phyloP scores from a whole-genome alignment of 202 grass and related monocot genomes.

The Eragrostis tef region DNA sequence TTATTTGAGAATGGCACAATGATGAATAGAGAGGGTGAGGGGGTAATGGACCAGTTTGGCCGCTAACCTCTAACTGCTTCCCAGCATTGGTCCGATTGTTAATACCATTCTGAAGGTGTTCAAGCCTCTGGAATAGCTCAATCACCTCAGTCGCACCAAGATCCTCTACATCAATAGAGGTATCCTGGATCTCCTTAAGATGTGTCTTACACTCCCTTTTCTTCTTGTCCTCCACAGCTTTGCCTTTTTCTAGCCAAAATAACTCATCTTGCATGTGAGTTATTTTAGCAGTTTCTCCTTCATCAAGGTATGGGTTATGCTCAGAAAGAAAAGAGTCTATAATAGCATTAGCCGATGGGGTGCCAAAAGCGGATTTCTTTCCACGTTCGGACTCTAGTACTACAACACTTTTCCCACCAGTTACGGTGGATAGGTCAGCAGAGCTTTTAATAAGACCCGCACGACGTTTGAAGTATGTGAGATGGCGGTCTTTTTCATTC shows the following conservation, averaged over 20 bases:
- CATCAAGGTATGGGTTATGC: background rate
- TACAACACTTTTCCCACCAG: background rate
- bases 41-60: too few relatives aligned
- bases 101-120: background rate
- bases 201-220: background rate
- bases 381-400: background rate
- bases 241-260: background rate
- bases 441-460: background rate
- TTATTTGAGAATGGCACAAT: background rate
- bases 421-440: background rate
- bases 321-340: conserved; percentile 34
- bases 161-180: conserved; percentile 1
- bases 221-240: background rate
- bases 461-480: background rate
- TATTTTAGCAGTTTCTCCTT: background rate
- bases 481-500: background rate
- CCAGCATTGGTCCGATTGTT: background rate
- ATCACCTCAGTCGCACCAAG: conserved; percentile 37
- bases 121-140: conserved; percentile 17
- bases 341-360: conserved; percentile 16
- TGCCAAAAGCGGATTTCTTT: conserved; percentile 43
- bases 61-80: background rate
- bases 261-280: conserved; percentile 17
- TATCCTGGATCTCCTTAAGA: too few relatives aligned
- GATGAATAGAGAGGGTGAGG: background rate